Conservation (phyloP, 202 grass and related monocot species). For the Setaria viridis region DNA sequence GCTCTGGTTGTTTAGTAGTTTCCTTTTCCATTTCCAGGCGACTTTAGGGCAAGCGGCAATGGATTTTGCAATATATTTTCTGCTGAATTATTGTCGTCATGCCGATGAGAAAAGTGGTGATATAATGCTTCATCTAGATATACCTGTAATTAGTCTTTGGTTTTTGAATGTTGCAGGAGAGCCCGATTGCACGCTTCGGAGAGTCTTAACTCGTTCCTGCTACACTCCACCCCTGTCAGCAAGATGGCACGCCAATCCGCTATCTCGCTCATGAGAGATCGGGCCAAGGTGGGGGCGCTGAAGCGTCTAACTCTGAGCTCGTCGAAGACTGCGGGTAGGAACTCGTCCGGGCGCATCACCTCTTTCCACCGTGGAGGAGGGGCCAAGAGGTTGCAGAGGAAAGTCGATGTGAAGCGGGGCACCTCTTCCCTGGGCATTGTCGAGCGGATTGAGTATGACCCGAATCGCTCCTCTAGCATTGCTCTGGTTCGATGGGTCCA, state of each 20-base stretch:
- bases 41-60: neutral
- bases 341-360: conserved; percentile 11
- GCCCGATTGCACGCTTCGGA: too few species aligned
- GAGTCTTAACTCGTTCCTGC: neutral
- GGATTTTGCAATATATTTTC: neutral
- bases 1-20: neutral
- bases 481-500: conserved; percentile 23
- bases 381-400: conserved; percentile 22
- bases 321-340: neutral
- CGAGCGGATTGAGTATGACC: conserved; percentile 18
- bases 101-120: neutral
- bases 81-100: neutral
- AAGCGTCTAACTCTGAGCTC: conserved; percentile 9
- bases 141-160: neutral
- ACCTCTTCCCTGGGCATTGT: neutral
- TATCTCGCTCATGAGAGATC: neutral
- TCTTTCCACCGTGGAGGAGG: conserved; percentile 16
- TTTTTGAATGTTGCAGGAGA: neutral
- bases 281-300: neutral
- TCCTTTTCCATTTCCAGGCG: neutral
- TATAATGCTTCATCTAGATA: neutral
- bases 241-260: neutral
- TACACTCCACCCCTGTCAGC: neutral
- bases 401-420: neutral
- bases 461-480: conserved; percentile 7